These are phyloP conservation scores for Neonothopanus nambi DNA, from an alignment of 1,284 basidiomycete genomes.

Conservation along the genomic window DNA sequence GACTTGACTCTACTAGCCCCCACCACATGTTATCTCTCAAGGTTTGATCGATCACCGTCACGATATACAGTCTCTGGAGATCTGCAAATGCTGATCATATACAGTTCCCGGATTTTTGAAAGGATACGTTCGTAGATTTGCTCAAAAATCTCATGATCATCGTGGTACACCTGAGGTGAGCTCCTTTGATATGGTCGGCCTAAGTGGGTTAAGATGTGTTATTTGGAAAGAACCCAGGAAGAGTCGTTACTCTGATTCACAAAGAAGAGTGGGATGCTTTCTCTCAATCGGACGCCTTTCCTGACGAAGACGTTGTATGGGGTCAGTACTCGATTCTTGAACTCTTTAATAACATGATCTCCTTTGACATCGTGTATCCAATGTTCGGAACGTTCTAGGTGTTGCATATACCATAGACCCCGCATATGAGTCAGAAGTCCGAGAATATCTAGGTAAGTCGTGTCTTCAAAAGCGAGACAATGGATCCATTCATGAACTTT, in stretches of 20 bases:
- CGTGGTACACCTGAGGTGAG: conserved; percentile 76
- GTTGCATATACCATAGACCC: conserved; percentile 86
- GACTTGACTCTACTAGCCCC: conserved; percentile 49
- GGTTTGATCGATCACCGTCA: conserved; percentile 36
- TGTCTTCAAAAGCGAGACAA: neutral
- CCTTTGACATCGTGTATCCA: no score
- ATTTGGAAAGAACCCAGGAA: conserved; percentile 61
- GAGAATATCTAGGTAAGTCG: conserved; percentile 75
- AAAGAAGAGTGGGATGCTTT: conserved; percentile 81
- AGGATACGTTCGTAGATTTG: conserved; percentile 84
- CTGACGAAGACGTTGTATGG: conserved; percentile 82
- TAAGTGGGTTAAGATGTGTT: neutral
- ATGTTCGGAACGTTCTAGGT: conserved; percentile 48
- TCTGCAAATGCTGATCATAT: neutral
- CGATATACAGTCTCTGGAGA: neutral
- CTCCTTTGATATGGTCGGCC: neutral
- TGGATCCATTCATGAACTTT: no score
- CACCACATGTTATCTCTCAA: conserved; percentile 64
- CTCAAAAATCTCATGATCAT: conserved; percentile 87
- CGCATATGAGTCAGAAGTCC: conserved; percentile 67
- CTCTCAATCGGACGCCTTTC: conserved; percentile 69
- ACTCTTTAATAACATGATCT: neutral
- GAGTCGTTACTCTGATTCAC: conserved; percentile 88
- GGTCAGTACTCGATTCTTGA: conserved; percentile 42
- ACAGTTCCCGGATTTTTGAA: conserved; percentile 80